Evolutionary conservation across 371 early-diverging fungal species (phyloP).

Genomic region (Entomophthora muscae): DNA sequence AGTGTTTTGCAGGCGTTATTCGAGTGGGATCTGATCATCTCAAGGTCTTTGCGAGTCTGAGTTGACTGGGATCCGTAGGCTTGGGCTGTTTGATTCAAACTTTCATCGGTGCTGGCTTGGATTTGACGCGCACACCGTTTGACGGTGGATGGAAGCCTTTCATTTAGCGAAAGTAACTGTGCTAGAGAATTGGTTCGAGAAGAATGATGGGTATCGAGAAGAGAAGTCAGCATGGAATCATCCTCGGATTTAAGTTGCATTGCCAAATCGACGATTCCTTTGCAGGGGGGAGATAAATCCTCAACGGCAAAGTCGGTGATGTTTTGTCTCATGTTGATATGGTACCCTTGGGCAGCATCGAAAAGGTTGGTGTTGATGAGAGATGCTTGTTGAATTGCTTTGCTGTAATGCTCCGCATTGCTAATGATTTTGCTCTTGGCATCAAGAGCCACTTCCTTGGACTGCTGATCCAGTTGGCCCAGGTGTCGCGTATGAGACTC

Average conservation of each 20-base stretch:
- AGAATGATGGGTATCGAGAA: not conserved
- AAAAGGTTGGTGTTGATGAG: not conserved
- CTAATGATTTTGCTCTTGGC: not conserved
- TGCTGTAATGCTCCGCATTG: not conserved
- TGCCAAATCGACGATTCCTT: not conserved
- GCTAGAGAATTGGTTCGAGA: not conserved
- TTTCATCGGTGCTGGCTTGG: not conserved
- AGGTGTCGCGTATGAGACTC: not conserved
- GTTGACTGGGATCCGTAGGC: not conserved
- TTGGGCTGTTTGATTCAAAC: not conserved
- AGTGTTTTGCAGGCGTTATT: not conserved
- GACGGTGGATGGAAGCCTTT: not conserved
- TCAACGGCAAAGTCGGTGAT: not conserved
- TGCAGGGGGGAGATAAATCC: not conserved
- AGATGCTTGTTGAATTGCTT: not conserved
- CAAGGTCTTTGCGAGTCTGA: not conserved
- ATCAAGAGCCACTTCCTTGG: not conserved
- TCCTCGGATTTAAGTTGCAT: not conserved
- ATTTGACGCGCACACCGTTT: not conserved
- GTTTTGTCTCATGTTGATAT: not conserved
- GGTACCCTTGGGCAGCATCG: not conserved
- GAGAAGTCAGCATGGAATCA: not conserved
- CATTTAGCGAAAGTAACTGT: not conserved
- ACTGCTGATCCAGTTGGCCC: not conserved
- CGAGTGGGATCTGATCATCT: not conserved